Evolutionary conservation across 805 yeast genomes (phyloP), one percentile per base, ranked within the genome.

Genomic region (Cephaloascus fragrans): DNA sequence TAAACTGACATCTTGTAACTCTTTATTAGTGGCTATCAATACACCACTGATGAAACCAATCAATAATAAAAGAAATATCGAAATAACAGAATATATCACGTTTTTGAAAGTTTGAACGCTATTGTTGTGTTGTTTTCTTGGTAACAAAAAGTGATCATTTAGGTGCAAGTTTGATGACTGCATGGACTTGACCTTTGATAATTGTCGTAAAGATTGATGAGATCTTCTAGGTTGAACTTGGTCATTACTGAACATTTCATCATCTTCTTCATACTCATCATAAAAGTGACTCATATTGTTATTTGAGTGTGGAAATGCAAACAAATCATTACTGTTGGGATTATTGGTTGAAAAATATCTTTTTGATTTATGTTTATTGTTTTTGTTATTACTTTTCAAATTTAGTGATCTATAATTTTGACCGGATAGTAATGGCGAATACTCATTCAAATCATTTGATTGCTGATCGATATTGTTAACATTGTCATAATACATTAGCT

Each of bases 11-110:
- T 74, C 71, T 38, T 81, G 77, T 39, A 90, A 62, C 41, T 90
- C 96, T 48, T 86, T 87, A 16, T 87, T 80, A 1, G 95, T 80
- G 0, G 96, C 96, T 33, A 89, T 62, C 2, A 88, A 61, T 52
- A 89, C 85, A 0, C 97, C 97, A 50, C 81, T 67, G 4, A 83
- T 64, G 51, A 90, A 87, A 1, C 96, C 96, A 23, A 83, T 55
- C 1, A 78, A 63, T 9, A 85, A 57, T n/a, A 86, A 64, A 12
- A 71, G 54, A 14, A 75, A 46, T 2, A 75, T 67, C 29, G 71
- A 50, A 32, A 67, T 47, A 26, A 71, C 44, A 0, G 79, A 69
- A 44, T 72, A 73, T 37, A 64, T 50, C 26, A 64, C 57, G 4
- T 57, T 55, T 38, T 55, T 62, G 32, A 61, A 37, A 36, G 55